Evolutionary conservation across 768 basidiomycete genomes (phyloP).

Genomic region (Amanita subjunquillea): DNA sequence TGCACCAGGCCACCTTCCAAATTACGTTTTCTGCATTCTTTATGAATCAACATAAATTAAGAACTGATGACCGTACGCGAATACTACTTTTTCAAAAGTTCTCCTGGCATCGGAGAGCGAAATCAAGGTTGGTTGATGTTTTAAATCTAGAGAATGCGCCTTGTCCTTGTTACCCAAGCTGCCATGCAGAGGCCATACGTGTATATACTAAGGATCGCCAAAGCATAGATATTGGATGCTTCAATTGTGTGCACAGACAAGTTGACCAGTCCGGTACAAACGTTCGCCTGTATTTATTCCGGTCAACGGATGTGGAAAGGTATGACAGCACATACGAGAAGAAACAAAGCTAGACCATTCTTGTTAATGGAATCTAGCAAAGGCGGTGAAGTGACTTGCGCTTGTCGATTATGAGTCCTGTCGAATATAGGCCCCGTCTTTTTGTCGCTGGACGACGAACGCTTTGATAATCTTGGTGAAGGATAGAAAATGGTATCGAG

Average conservation of each 20-base stretch:
- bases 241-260: slow-evolving; percentile 78
- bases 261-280: slow-evolving; percentile 80
- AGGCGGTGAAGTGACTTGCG: slow-evolving; percentile 16
- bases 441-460: slow-evolving; percentile 1
- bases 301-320: background rate
- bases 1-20: background rate
- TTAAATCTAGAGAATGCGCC: background rate
- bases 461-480: slow-evolving; percentile 17
- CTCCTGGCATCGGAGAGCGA: no score
- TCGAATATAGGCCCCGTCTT: slow-evolving; percentile 8
- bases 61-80: no score
- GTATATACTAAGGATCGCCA: slow-evolving; percentile 57
- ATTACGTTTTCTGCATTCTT: no score
- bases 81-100: no score
- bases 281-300: slow-evolving; percentile 55
- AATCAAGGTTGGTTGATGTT: background rate
- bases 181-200: slow-evolving; percentile 42
- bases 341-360: slow-evolving; percentile 72
- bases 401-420: background rate
- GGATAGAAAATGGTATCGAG: slow-evolving; percentile 68
- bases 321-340: slow-evolving; percentile 46
- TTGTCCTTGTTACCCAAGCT: slow-evolving; percentile 39
- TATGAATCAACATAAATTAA: no score
- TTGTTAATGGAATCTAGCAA: slow-evolving; percentile 77
- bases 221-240: slow-evolving; percentile 38